Evolutionary conservation across 139 green algal genomes (phyloP).

Genomic region (Tetradesmus obliquus): DNA sequence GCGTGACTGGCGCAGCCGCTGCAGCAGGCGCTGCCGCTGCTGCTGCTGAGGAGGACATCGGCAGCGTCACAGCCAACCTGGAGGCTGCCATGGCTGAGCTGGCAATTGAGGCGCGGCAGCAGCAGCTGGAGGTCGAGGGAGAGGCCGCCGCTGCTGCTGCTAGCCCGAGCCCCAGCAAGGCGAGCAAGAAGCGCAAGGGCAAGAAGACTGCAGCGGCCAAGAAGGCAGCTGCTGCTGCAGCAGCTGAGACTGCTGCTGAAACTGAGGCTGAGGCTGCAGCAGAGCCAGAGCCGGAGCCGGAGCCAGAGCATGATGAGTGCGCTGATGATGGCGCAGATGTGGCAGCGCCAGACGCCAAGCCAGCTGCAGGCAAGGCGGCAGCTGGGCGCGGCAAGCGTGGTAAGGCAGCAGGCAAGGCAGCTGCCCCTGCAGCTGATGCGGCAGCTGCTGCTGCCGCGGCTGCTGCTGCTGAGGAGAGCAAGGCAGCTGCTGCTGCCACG

Average conservation of each 20-base stretch:
- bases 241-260: neutral
- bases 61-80: neutral
- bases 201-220: neutral
- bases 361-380: conserved; percentile 22
- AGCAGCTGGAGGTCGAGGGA: neutral
- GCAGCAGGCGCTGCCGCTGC: conserved; percentile 21
- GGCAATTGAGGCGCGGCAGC: neutral
- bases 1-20: neutral
- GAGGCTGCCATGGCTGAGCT: neutral
- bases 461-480: neutral
- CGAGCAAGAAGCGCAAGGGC: neutral
- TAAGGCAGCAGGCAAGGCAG: conserved; percentile 16
- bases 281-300: neutral
- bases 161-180: neutral
- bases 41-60: neutral
- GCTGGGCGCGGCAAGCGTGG: neutral
- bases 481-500: neutral
- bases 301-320: neutral
- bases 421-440: conserved; percentile 11
- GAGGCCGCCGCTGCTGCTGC: neutral
- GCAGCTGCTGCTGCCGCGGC: neutral
- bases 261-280: neutral
- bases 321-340: neutral
- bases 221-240: neutral
- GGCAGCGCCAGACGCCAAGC: neutral